Percentiles rank a stretch among this genome's conserved stretches.
Evolutionary conservation across 768 basidiomycete genomes (phyloP).

Genomic region (Agaricus subrufescens): DNA sequence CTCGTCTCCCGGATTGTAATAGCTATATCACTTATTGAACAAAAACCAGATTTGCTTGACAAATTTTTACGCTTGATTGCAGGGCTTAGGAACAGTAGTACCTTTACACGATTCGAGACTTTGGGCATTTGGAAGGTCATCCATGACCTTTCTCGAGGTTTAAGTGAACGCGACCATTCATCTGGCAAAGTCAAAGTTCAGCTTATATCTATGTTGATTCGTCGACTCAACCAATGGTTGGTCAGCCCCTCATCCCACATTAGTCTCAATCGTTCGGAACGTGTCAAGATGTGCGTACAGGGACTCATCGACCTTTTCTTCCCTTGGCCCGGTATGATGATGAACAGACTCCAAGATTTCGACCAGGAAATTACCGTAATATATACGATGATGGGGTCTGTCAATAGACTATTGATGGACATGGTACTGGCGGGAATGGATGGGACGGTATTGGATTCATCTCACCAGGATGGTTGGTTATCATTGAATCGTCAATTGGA

Average conservation of each 20-base stretch:
- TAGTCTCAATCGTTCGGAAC: conserved; percentile 2
- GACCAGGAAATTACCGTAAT: not conserved
- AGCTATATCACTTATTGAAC: not conserved
- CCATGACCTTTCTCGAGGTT: not conserved
- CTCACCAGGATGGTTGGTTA: conserved; percentile 1
- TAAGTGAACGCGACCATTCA: not conserved
- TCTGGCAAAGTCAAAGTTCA: not conserved
- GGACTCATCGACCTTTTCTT: conserved; percentile 4
- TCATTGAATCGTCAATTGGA: conserved; percentile 3
- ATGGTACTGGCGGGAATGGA: not conserved
- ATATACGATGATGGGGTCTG: not conserved
- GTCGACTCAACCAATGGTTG: not conserved
- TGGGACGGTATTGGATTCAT: not conserved
- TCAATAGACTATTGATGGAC: not conserved
- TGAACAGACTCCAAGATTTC: not conserved
- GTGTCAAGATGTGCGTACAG: not conserved
- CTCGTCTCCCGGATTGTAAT: not conserved
- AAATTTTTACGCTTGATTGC: not conserved
- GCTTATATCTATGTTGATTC: not conserved
- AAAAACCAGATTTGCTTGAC: not conserved
- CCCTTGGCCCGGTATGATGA: conserved; percentile 4
- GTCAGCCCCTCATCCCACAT: not conserved
- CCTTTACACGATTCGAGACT: conserved; percentile 1
- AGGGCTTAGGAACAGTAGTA: not conserved
- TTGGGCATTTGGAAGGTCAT: conserved; percentile 4